These are phyloP conservation scores for Lasiodiplodia sp. DNA, from an alignment of 2,329 filamentous ascomycete genomes.

Conservation along the genomic window DNA sequence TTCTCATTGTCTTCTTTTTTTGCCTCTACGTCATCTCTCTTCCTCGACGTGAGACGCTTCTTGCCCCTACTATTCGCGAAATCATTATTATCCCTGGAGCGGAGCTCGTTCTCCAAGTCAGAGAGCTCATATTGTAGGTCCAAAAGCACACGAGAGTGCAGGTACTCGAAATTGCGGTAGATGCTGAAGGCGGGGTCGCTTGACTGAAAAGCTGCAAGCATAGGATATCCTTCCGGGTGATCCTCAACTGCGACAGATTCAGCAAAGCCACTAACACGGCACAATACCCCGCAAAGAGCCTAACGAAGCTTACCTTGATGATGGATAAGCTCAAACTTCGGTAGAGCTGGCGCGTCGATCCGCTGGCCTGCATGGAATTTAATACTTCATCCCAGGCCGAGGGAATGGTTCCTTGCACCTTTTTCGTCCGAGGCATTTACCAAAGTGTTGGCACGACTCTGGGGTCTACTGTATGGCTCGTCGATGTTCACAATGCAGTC, in stretches of 20 bases:
- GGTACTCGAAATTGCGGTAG: constrained; percentile 44
- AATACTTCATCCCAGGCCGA: too few species aligned
- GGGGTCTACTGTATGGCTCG: background rate
- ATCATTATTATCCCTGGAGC: constrained; percentile 40
- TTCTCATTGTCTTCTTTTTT: background rate
- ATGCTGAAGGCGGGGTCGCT: constrained; percentile 46
- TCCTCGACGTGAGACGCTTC: background rate
- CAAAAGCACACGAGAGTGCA: constrained; percentile 45
- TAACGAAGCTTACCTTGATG: background rate
- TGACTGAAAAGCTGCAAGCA: constrained; percentile 43
- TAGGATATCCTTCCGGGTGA: constrained; percentile 42
- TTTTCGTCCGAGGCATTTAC: background rate
- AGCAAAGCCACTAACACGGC: background rate
- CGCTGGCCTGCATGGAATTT: too few species aligned
- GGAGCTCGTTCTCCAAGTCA: constrained; percentile 40
- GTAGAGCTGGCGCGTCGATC: too few species aligned
- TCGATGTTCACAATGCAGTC: background rate
- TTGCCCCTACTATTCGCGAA: background rate
- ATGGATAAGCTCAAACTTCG: background rate
- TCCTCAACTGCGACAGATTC: constrained; percentile 35
- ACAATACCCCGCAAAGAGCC: background rate
- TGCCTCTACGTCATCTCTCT: background rate
- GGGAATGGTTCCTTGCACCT: background rate
- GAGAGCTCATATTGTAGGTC: constrained; percentile 45
- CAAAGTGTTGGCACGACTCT: background rate